These are phyloP conservation scores for Stropharia rugosoannulata DNA, from an alignment of 768 basidiomycete species.

Conservation along the genomic window DNA sequence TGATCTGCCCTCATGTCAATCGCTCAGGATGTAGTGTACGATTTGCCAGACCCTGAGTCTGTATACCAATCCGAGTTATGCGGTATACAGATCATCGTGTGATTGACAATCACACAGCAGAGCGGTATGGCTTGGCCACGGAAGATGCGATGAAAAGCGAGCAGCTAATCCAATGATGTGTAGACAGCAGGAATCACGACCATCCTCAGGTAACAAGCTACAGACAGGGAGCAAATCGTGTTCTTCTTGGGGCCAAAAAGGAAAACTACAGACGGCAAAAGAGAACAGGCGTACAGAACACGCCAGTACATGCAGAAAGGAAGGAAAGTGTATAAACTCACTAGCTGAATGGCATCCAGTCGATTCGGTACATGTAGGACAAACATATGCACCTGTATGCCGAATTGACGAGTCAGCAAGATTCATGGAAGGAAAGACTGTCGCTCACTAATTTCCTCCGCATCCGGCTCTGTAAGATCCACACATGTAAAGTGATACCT, in stretches of 20 bases:
- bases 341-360: constrained; percentile 70
- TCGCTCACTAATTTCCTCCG: constrained; percentile 77
- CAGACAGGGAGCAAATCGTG: constrained; percentile 24
- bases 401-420: constrained; percentile 12
- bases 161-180: constrained; percentile 3
- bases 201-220: constrained; percentile 16
- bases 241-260: constrained; percentile 16
- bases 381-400: constrained; percentile 55
- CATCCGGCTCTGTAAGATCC: constrained; percentile 56
- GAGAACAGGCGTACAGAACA: constrained; percentile 20
- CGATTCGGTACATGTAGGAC: constrained; percentile 51
- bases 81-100: constrained; percentile 12
- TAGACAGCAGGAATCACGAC: constrained; percentile 15
- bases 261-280: constrained; percentile 29
- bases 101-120: constrained; percentile 11
- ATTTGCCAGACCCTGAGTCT: constrained; percentile 10
- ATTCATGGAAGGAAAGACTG: not conserved
- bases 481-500: constrained; percentile 90
- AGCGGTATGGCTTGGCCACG: constrained; percentile 9
- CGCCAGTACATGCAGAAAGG: constrained; percentile 28
- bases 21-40: not conserved
- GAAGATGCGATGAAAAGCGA: constrained; percentile 8
- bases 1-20: constrained; percentile 1
- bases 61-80: constrained; percentile 16
- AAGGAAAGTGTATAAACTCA: constrained; percentile 53